Evolutionary conservation across 169 alveolate species (phyloP), one percentile per base, ranked within the genome.

Genomic region (Plasmodium gonderi): DNA sequence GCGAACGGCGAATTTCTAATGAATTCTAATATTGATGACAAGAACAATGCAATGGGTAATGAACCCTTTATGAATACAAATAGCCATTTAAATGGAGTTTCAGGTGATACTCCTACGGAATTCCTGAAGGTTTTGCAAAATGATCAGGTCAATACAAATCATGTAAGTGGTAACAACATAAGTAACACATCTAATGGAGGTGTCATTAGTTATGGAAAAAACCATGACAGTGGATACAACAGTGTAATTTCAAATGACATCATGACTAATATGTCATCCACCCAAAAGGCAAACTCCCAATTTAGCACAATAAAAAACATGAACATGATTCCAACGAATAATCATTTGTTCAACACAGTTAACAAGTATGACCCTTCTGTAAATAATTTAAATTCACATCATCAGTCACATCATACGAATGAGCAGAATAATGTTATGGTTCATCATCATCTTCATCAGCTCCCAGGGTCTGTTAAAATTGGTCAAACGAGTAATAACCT

Each of bases 291-390:
- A 11, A 78, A 78, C 47, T 38, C 31, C 45, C 87, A 78, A 40
- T 80, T 80, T 64, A 80, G 49, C 49, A 7, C 33, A 47, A 38
- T 80, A 64, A 54, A 31, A 79, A 79, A 79, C 44, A 79, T 79
- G 47, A 80, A 80, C 51, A 23, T 80, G 33, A 40, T 68, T 31
- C 91, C n/a, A 47, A 42, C 72, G 36, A 65, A 72, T 47, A 80
- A 20, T 31, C 49, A 64, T 33, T 47, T 38, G 12, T 12, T 49
- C 14, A 80, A 80, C 40, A 33, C 54, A 23, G 69, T n/a, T 1
- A 60, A 80, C 20, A 64, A 40, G 44, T 38, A 80, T 72, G 91
- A 80, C 74, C 45, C 49, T 67, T 29, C 31, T 29, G 42, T 80
- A 49, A 65, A 65, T 40, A 80, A 65, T 29, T 17, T 80, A 31